Evolutionary conservation across 1,139 yeast genomes (phyloP).

Genomic region (Hemisphaericaspora subhashii): DNA sequence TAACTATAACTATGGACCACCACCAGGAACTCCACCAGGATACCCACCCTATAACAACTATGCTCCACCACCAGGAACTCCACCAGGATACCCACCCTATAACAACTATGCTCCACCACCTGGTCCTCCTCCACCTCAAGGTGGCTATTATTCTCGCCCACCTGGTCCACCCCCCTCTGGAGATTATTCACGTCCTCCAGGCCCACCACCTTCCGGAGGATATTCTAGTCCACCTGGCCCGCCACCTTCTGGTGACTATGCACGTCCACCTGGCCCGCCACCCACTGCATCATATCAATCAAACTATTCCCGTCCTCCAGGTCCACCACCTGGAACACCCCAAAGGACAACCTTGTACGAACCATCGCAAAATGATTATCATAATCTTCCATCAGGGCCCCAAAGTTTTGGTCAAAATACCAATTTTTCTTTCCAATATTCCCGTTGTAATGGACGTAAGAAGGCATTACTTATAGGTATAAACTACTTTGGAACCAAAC

Average conservation of each 20-base stretch:
- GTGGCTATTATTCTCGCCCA: neutral
- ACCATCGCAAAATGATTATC: conserved; percentile 13
- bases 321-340: conserved; percentile 10
- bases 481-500: conserved; percentile 73
- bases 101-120: conserved; percentile 15
- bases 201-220: conserved; percentile 13
- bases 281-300: conserved; percentile 11
- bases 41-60: conserved; percentile 16
- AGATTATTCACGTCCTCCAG: conserved; percentile 1
- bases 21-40: conserved; percentile 15
- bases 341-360: conserved; percentile 15
- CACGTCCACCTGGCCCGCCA: conserved; percentile 10
- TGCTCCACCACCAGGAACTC: conserved; percentile 13
- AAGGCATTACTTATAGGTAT: conserved; percentile 86
- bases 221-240: conserved; percentile 4
- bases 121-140: conserved; percentile 16
- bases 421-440: conserved; percentile 56
- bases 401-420: conserved; percentile 32
- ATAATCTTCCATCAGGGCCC: conserved; percentile 31
- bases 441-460: conserved; percentile 70
- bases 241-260: conserved; percentile 12
- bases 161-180: conserved; percentile 6
- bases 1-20: conserved; percentile 18
- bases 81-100: conserved; percentile 13
- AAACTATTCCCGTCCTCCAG: conserved; percentile 9